Base-by-base conservation (phyloP, 371 early-diverging fungal species). In the Zychaea mexicana region DNA sequence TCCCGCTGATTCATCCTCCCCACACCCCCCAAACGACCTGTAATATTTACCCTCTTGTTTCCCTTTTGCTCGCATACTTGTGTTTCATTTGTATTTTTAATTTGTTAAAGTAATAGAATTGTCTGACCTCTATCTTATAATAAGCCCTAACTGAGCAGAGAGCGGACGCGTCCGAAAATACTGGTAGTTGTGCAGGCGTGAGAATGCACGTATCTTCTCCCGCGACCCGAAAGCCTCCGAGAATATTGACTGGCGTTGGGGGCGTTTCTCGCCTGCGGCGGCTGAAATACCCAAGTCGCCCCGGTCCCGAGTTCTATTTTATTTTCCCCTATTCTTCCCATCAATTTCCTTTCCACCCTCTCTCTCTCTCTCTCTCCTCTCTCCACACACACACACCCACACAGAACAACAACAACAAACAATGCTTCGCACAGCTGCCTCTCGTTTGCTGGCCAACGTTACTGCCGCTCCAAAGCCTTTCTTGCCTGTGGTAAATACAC, bases 391-490 rank as follows among this genome's bases (percentile, higher is more conserved):
- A 17, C 6, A 45, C 19, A 45, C 7, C n/a, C 45, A 10, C 45
- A 45, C 45, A 45, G 5, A 45, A 33, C 33, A 33, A 12, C 42
- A 17, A 42, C 7, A 42, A 36, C 54, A 19, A 57, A 72, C 42
- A 30, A 81, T 81, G 81, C 81, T 81, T 78, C 78, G 81, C 65
- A 70, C 68, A 58, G 70, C 73, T 70, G 69, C 81, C 52, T 68
- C 78, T 71, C 81, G 81, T 66, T 66, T 81, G 59, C 69, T 81
- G 66, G 77, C 74, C 65, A 74, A 78, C 62, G 76, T 71, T 57
- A 63, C 60, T 57, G 70, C 72, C 28, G 62, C 67, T 30, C 65
- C 73, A 52, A 70, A 66, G 67, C 39, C 61, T 33, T 67, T 67
- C 64, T 55, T 57, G 26, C 61, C 68, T 56, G 64, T 57, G 59